Percentiles rank a stretch among this genome's conserved stretches.
phyloP scores from a whole-genome alignment of 23 red algal species.

The Gracilariopsis chorda region DNA sequence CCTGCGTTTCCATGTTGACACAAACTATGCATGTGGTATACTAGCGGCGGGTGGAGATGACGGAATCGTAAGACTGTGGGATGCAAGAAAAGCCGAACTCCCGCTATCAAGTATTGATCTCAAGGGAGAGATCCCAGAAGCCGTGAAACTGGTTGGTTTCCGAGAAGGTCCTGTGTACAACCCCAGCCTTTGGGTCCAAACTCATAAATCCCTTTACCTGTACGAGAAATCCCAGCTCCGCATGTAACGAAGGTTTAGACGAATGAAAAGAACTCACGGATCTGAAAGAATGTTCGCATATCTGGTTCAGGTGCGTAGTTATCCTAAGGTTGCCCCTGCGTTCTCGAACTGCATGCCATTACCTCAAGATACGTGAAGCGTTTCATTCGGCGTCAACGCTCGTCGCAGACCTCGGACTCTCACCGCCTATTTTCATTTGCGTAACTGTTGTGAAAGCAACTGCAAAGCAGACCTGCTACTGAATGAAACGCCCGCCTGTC shows the following conservation, averaged over 20 bases:
- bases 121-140: background rate
- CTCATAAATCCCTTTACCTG: background rate
- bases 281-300: too few relatives aligned
- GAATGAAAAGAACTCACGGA: too few relatives aligned
- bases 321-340: too few relatives aligned
- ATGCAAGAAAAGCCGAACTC: background rate
- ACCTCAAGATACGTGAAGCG: too few relatives aligned
- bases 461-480: too few relatives aligned
- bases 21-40: conserved; percentile 7
- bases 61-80: conserved; percentile 3
- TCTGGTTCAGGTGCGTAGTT: too few relatives aligned
- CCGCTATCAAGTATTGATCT: background rate
- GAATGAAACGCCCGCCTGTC: conserved; percentile 33
- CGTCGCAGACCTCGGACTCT: too few relatives aligned
- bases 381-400: too few relatives aligned
- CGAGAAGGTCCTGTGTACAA: background rate
- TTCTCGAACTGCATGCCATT: too few relatives aligned
- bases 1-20: background rate
- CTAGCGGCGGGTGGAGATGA: conserved; percentile 32
- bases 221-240: background rate
- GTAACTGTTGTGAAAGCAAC: too few relatives aligned
- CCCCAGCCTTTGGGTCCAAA: conserved; percentile 1
- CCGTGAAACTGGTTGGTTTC: background rate
- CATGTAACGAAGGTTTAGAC: background rate
- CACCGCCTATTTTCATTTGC: too few relatives aligned